Evolutionary conservation across 257 asterid species (phyloP).

Genomic region (Scutellaria minor): DNA sequence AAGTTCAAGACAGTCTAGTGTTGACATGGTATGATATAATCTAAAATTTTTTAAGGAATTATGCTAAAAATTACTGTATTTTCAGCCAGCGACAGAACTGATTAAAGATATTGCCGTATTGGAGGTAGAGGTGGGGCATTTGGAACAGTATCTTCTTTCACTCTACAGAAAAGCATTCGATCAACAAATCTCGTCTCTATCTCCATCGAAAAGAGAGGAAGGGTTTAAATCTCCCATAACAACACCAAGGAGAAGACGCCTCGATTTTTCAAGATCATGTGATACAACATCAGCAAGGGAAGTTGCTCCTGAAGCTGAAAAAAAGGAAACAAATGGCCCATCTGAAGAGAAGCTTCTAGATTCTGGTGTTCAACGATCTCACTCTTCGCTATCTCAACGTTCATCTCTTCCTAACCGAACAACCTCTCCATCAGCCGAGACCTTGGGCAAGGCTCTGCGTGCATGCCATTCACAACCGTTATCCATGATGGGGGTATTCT

Average conservation of each 20-base stretch:
- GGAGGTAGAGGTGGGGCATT: constrained; percentile 92
- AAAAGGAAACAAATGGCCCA: constrained; percentile 45
- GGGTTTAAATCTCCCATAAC: constrained; percentile 55
- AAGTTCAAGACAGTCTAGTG: background rate
- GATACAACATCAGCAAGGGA: constrained; percentile 48
- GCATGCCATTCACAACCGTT: constrained; percentile 95
- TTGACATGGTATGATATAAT: background rate
- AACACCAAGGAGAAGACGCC: constrained; percentile 74
- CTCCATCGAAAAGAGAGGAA: constrained; percentile 58
- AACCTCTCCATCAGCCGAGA: constrained; percentile 62
- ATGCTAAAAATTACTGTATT: constrained; percentile 24
- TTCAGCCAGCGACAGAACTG: constrained; percentile 93
- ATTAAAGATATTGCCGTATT: constrained; percentile 85
- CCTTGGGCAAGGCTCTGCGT: constrained; percentile 70
- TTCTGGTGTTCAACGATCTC: constrained; percentile 75
- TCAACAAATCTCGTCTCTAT: constrained; percentile 60
- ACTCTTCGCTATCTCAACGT: constrained; percentile 76
- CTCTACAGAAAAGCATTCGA: constrained; percentile 92
- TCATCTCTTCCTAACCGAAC: constrained; percentile 48
- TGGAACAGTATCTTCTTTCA: constrained; percentile 95
- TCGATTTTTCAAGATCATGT: constrained; percentile 63
- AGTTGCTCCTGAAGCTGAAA: constrained; percentile 40
- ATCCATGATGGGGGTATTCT: constrained; percentile 89
- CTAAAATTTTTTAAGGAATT: background rate
- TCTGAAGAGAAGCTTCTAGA: constrained; percentile 60